Percentiles rank a stretch among this genome's conserved stretches.
phyloP scores from a whole-genome alignment of 495 filamentous ascomycete genomes.

The Lophiotrema nucula region DNA sequence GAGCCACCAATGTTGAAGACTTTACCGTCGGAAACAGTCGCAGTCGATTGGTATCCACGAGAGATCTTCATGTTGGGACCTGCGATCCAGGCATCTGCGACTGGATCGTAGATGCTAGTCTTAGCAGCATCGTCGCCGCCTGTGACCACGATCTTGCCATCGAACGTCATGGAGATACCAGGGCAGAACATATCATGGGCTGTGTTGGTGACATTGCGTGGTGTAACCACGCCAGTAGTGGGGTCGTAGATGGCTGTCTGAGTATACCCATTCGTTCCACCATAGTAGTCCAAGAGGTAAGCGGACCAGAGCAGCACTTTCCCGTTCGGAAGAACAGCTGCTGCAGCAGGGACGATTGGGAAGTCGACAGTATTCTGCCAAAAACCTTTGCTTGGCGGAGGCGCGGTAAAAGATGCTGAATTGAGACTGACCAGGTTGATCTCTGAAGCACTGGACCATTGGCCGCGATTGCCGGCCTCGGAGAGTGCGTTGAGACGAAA shows the following conservation, averaged over 20 bases:
- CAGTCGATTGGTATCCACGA: constrained; percentile 59
- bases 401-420: constrained; percentile 11
- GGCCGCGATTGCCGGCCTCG: constrained; percentile 41
- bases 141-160: constrained; percentile 54
- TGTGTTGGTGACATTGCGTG: constrained; percentile 43
- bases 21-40: constrained; percentile 53
- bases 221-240: constrained; percentile 37
- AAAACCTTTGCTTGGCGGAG: constrained; percentile 40
- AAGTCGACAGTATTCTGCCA: constrained; percentile 55
- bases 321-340: constrained; percentile 41
- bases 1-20: constrained; percentile 63
- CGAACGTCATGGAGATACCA: constrained; percentile 52
- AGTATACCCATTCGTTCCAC: constrained; percentile 44
- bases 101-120: constrained; percentile 50
- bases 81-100: constrained; percentile 37
- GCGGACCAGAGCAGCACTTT: constrained; percentile 49
- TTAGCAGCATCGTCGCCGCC: constrained; percentile 49
- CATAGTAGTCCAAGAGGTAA: constrained; percentile 42
- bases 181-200: constrained; percentile 65
- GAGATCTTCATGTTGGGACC: constrained; percentile 47
- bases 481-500: constrained; percentile 42
- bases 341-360: constrained; percentile 51
- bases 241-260: constrained; percentile 48
- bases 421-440: constrained; percentile 15
- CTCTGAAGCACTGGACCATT: constrained; percentile 43